These are phyloP conservation scores for Cystobasidium onofrii DNA, from an alignment of 768 basidiomycete species.

Conservation along the genomic window DNA sequence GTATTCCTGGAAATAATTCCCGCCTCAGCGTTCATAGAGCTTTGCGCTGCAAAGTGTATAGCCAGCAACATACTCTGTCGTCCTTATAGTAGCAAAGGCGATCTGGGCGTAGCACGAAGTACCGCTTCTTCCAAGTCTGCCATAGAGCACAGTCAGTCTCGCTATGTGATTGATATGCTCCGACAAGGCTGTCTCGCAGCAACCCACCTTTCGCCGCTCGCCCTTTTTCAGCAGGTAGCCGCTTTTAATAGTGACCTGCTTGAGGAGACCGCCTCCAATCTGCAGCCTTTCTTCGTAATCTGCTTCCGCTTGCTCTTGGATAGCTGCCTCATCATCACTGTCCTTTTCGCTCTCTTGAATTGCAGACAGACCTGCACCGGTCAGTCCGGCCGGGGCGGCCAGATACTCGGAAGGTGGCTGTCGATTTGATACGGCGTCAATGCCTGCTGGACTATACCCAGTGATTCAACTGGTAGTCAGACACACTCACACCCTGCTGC, in stretches of 20 bases:
- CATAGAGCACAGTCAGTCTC: constrained; percentile 43
- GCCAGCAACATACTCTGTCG: constrained; percentile 51
- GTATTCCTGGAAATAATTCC: constrained; percentile 57
- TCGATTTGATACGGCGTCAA: background rate
- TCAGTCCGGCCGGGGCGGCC: background rate
- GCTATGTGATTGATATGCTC: constrained; percentile 2
- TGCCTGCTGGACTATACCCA: too few relatives aligned
- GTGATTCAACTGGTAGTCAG: too few relatives aligned
- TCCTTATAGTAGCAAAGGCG: constrained; percentile 96
- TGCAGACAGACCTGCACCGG: background rate
- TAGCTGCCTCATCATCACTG: background rate
- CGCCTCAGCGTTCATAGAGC: background rate
- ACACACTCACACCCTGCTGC: too few relatives aligned
- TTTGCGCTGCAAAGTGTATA: background rate
- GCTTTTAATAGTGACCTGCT: constrained; percentile 62
- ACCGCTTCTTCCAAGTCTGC: constrained; percentile 93
- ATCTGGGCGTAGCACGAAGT: constrained; percentile 88
- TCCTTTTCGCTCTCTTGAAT: background rate
- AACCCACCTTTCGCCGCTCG: constrained; percentile 81
- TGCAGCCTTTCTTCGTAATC: constrained; percentile 47
- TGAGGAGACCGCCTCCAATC: constrained; percentile 38
- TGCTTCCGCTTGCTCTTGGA: constrained; percentile 3
- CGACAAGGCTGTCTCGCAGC: constrained; percentile 24
- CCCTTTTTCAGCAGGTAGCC: constrained; percentile 98
- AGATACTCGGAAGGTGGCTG: background rate